Percentiles rank a stretch among this genome's conserved stretches.
These are phyloP conservation scores for Morella rubra DNA, from an alignment of 306 rosid genomes.

Conservation along the genomic window DNA sequence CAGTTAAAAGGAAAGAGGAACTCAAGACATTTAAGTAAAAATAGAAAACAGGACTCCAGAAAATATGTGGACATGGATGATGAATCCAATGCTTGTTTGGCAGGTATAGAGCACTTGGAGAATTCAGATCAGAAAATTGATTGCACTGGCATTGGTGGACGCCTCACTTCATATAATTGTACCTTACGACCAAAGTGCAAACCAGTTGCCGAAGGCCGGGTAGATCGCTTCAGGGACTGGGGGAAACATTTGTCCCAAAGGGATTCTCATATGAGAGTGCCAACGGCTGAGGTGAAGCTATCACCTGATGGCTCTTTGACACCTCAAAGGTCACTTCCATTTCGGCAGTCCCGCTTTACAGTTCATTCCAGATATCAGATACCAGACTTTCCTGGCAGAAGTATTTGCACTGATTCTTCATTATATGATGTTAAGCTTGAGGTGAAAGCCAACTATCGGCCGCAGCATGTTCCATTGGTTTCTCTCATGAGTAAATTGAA, in stretches of 20 bases:
- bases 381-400: slow-evolving; percentile 54
- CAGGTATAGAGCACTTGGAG: slow-evolving; percentile 41
- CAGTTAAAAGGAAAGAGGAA: slow-evolving; percentile 94
- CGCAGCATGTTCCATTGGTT: slow-evolving; percentile 89
- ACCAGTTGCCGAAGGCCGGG: slow-evolving; percentile 48
- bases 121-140: slow-evolving; percentile 51
- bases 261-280: slow-evolving; percentile 29
- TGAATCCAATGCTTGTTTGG: slow-evolving; percentile 41
- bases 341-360: slow-evolving; percentile 75
- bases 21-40: slow-evolving; percentile 61
- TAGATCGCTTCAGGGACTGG: slow-evolving; percentile 42
- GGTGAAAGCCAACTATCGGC: slow-evolving; percentile 71
- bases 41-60: slow-evolving; percentile 55
- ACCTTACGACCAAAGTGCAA: slow-evolving; percentile 43
- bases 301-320: slow-evolving; percentile 53
- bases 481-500: slow-evolving; percentile 86
- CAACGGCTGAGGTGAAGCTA: slow-evolving; percentile 38
- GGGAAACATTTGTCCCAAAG: slow-evolving; percentile 31
- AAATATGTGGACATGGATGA: slow-evolving; percentile 48
- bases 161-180: slow-evolving; percentile 34
- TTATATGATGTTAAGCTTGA: slow-evolving; percentile 70
- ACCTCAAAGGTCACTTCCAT: slow-evolving; percentile 73
- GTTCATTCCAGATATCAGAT: slow-evolving; percentile 68
- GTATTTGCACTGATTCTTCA: slow-evolving; percentile 41
- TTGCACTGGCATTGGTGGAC: slow-evolving; percentile 40